A percentile compares a stretch with the other conserved stretches of the same genome.
phyloP scores from a whole-genome alignment of 257 asterid genomes.

The Solanum rostratum region DNA sequence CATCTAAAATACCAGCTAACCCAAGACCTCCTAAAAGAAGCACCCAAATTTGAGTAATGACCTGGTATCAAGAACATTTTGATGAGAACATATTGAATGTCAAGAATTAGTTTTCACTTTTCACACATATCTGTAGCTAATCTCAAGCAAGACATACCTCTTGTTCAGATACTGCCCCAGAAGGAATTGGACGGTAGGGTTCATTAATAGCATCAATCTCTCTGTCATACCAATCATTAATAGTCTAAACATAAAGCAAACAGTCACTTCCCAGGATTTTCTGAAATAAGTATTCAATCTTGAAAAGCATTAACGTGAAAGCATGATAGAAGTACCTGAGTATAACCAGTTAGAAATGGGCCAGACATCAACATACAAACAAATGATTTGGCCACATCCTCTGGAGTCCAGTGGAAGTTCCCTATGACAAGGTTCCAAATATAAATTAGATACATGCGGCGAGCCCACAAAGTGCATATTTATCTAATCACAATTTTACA shows the following conservation, averaged over 20 bases:
- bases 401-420: slow-evolving; percentile 80
- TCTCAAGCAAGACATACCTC: slow-evolving; percentile 41
- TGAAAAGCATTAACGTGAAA: background rate
- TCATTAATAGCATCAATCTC: slow-evolving; percentile 93
- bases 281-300: slow-evolving; percentile 4
- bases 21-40: slow-evolving; percentile 84
- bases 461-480: background rate
- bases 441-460: background rate
- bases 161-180: slow-evolving; percentile 70
- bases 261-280: slow-evolving; percentile 1
- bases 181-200: slow-evolving; percentile 96
- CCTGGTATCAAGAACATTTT: slow-evolving; percentile 30
- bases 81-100: background rate
- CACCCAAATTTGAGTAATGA: slow-evolving; percentile 93
- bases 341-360: slow-evolving; percentile 87
- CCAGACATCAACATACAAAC: slow-evolving; percentile 97
- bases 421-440: slow-evolving; percentile 25
- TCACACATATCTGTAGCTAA: background rate
- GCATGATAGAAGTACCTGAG: slow-evolving; percentile 49
- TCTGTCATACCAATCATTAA: slow-evolving; percentile 94
- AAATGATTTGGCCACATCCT: slow-evolving; percentile 77
- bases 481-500: background rate
- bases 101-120: background rate
- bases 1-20: slow-evolving; percentile 72
- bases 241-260: slow-evolving; percentile 37